Conservation (phyloP, 805 yeast species). For the Nakazawaea populi region DNA sequence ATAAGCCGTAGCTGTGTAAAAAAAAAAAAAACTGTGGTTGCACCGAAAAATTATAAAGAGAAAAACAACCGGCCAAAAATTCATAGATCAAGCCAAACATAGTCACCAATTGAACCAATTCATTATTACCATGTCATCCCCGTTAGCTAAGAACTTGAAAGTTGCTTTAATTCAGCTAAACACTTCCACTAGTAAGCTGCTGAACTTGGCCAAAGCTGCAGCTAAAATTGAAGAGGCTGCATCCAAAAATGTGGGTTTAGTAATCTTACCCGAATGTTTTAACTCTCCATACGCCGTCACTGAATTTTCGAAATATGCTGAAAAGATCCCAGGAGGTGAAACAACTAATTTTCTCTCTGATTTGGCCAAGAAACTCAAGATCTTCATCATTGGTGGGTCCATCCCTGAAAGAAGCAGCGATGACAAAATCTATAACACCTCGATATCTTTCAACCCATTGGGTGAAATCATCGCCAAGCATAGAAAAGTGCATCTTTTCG, state of each 20-base stretch:
- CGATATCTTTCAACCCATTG: constrained; percentile 59
- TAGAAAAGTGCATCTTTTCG: constrained; percentile 87
- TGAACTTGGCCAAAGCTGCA: constrained; percentile 67
- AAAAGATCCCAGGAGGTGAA: constrained; percentile 72
- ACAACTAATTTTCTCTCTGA: constrained; percentile 54
- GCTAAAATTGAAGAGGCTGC: constrained; percentile 61
- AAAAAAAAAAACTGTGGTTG: not conserved
- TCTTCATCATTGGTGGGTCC: constrained; percentile 84
- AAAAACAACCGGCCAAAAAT: not conserved
- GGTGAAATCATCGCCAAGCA: constrained; percentile 85
- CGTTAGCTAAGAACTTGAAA: constrained; percentile 51
- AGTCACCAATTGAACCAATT: not conserved
- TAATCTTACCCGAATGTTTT: constrained; percentile 93
- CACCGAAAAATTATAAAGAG: not conserved
- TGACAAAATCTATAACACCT: constrained; percentile 62
- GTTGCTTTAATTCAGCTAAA: constrained; percentile 82
- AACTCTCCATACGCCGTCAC: constrained; percentile 91
- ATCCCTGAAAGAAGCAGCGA: constrained; percentile 73
- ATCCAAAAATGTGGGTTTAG: constrained; percentile 53
- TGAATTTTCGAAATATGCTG: constrained; percentile 85
- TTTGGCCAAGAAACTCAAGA: constrained; percentile 58
- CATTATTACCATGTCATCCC: constrained; percentile 5
- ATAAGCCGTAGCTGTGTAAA: too few species aligned
- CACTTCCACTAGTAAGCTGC: constrained; percentile 76
- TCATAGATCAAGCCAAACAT: not conserved